Evolutionary conservation across 106 monocot genomes (phyloP), one percentile per base, ranked within the genome.

Genomic region (Dendrobium nobile): DNA sequence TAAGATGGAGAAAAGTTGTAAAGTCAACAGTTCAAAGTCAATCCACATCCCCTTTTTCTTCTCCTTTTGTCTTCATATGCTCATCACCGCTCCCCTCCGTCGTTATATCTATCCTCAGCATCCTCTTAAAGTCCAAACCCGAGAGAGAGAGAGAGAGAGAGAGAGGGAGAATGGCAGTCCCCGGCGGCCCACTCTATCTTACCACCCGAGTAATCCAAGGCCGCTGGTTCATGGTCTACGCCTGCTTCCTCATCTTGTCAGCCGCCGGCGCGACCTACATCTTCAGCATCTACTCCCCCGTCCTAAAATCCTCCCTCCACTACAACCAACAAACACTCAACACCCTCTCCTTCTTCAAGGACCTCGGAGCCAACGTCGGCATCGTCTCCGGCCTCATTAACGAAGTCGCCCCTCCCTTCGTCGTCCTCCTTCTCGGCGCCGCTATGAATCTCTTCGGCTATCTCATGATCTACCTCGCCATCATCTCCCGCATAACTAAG

Each of bases 281-380:
- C 79, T 91, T 91, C 84, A 5, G 83, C 79, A 84, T 86, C 65
- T 91, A 91, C 82, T 91, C 90, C 26, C 59, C 73, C 4, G 88
- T 81, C 67, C 55, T 91, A 9, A 88, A 91, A 73, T 20, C 76
- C 61, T 81, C 85, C 15, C 77, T 91, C 10, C 79, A 79, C 9
- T 91, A 91, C 84, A 56, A 85, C 80, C 90, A 91, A 77, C 82
- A 82, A 11, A 88, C 88, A 2, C 85, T 91, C 15, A 91, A 91
- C 88, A 91, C 90, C 16, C 75, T 91, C 27, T 42, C 43, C 81
- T 90, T 90, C 80, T 90, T 87, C 90, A 90, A 87, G 41, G 90
- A 90, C 85, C 67, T 90, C 9, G 87, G 87, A 22, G 77, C 78
- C 31, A 90, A 83, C 83, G 78, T 87, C 54, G 90, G 90, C 55